phyloP scores from a whole-genome alignment of 2,329 filamentous ascomycete species.

The Mycosphaerelloides madeirae region DNA sequence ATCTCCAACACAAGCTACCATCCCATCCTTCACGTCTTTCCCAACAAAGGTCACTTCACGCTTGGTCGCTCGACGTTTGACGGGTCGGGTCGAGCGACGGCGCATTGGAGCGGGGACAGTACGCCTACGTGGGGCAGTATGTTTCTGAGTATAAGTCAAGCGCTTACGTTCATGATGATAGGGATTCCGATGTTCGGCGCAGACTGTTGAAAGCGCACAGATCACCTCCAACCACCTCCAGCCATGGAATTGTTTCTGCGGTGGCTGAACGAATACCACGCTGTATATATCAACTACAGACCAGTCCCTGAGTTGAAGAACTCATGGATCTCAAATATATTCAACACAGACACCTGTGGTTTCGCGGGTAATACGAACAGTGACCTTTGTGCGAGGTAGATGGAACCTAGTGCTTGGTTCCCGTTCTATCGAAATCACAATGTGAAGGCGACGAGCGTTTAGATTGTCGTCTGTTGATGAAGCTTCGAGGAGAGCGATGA shows the following conservation, averaged over 20 bases:
- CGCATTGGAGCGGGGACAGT: constrained; percentile 30
- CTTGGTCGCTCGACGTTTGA: constrained; percentile 23
- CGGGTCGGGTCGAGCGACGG: constrained; percentile 18
- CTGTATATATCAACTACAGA: no score
- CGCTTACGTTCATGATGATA: constrained; percentile 23
- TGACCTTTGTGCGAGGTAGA: constrained; percentile 27
- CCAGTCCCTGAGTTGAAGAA: no score
- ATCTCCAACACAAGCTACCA: constrained; percentile 26
- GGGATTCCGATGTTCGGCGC: constrained; percentile 27
- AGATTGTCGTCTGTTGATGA: constrained; percentile 59
- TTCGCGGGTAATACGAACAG: constrained; percentile 21
- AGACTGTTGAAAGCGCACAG: no score
- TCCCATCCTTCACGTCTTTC: constrained; percentile 21
- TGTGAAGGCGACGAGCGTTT: constrained; percentile 56
- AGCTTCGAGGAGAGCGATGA: constrained; percentile 59
- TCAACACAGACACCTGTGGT: constrained; percentile 27
- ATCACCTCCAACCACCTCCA: no score
- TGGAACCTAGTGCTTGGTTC: constrained; percentile 58
- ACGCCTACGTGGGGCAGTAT: constrained; percentile 23
- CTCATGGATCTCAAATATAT: no score
- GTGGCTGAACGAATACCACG: no score
- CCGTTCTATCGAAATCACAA: constrained; percentile 75
- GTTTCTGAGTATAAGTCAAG: constrained; percentile 26
- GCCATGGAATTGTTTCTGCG: no score
- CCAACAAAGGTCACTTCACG: constrained; percentile 25